A percentile compares a stretch with the other conserved stretches of the same genome.
Evolutionary conservation across 768 basidiomycete species (phyloP).

Genomic region (Mycena latifolia): DNA sequence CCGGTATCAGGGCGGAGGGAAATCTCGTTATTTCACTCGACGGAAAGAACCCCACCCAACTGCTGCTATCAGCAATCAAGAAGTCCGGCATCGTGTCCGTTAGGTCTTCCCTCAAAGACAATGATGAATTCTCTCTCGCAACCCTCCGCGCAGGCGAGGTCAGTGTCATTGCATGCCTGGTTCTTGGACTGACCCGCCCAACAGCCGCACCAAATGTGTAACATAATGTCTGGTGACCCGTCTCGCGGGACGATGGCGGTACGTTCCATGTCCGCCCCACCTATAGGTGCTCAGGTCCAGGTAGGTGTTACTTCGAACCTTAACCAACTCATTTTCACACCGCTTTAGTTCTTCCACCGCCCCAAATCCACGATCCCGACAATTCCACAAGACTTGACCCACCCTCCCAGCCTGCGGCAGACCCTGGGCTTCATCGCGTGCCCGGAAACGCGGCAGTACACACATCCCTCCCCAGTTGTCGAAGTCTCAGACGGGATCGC

Average conservation of each 20-base stretch:
- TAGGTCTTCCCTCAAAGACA: slow-evolving; percentile 59
- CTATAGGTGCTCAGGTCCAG: slow-evolving; percentile 63
- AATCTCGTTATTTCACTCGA: slow-evolving; percentile 77
- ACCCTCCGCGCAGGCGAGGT: slow-evolving; percentile 46
- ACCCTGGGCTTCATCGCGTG: slow-evolving; percentile 33
- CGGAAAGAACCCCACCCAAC: slow-evolving; percentile 67
- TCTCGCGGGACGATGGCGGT: slow-evolving; percentile 77
- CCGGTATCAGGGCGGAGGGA: slow-evolving; percentile 67
- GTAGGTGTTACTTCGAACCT: slow-evolving; percentile 37
- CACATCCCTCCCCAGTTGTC: slow-evolving; percentile 6
- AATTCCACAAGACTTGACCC: slow-evolving; percentile 12
- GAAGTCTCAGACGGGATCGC: slow-evolving; percentile 20
- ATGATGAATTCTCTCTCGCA: slow-evolving; percentile 67
- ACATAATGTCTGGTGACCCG: slow-evolving; percentile 79
- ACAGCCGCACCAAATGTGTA: slow-evolving; percentile 62
- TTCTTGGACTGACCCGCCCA: neutral
- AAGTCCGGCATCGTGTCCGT: slow-evolving; percentile 46
- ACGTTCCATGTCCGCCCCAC: slow-evolving; percentile 64
- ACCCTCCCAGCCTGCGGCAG: slow-evolving; percentile 15
- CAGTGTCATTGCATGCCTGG: slow-evolving; percentile 14
- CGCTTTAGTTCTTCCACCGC: slow-evolving; percentile 56
- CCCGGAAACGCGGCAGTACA: slow-evolving; percentile 35
- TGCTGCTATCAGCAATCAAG: slow-evolving; percentile 68
- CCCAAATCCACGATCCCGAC: slow-evolving; percentile 38
- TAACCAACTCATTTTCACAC: slow-evolving; percentile 11